phyloP scores from a whole-genome alignment of 768 basidiomycete species.

The Russula sp. region DNA sequence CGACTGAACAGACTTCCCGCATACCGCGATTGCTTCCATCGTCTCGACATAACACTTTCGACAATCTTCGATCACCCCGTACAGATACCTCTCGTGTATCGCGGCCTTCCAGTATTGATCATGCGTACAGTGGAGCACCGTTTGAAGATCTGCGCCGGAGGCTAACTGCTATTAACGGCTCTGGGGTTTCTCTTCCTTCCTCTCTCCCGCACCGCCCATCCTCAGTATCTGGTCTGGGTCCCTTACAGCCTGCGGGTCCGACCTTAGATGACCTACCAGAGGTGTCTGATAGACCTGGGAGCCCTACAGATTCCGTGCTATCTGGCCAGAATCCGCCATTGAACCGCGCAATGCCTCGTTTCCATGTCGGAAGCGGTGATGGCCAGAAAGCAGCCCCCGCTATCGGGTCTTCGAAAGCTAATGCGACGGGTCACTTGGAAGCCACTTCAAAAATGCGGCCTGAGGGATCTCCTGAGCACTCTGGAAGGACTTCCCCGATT shows the following conservation, averaged over 20 bases:
- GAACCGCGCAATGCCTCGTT: slow-evolving; percentile 49
- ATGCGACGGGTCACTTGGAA: slow-evolving; percentile 78
- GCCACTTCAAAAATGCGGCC: slow-evolving; percentile 60
- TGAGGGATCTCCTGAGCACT: slow-evolving; percentile 63
- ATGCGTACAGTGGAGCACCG: slow-evolving; percentile 44
- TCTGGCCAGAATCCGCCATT: slow-evolving; percentile 65
- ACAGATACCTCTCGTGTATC: slow-evolving; percentile 46
- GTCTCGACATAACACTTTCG: slow-evolving; percentile 39
- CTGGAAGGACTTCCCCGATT: slow-evolving; percentile 73
- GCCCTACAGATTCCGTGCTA: slow-evolving; percentile 78
- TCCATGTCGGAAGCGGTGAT: slow-evolving; percentile 68
- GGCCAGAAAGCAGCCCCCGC: slow-evolving; percentile 86
- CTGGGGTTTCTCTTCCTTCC: slow-evolving; percentile 53
- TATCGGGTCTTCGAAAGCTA: slow-evolving; percentile 77
- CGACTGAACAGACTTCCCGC: slow-evolving; percentile 36
- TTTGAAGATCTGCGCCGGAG: slow-evolving; percentile 76
- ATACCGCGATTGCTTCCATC: slow-evolving; percentile 34
- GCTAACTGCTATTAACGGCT: slow-evolving; percentile 69
- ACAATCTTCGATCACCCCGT: slow-evolving; percentile 38
- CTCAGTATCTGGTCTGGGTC: slow-evolving; percentile 27
- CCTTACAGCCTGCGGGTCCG: slow-evolving; percentile 27
- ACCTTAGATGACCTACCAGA: slow-evolving; percentile 29
- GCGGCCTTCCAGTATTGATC: slow-evolving; percentile 45
- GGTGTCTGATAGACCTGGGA: slow-evolving; percentile 53
- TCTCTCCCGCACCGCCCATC: slow-evolving; percentile 34